Conservation (phyloP, 441 rosid genomes). For the Mallotus japonicus region DNA sequence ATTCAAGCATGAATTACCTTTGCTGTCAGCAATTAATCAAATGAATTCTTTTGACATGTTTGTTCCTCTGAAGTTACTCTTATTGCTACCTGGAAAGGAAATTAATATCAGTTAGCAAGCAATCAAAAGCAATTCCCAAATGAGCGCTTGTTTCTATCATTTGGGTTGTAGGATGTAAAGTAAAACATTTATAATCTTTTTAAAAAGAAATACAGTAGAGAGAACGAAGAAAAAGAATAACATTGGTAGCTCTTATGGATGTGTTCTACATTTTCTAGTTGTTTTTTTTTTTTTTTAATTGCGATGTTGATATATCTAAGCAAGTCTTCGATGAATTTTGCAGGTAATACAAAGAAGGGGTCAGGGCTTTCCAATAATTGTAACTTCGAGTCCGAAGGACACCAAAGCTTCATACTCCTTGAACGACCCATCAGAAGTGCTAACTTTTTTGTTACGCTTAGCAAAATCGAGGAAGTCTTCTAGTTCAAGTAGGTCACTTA, state of each 20-base stretch:
- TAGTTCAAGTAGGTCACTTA: conserved; percentile 32
- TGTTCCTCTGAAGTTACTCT: too few relatives aligned
- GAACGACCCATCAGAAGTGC: conserved; percentile 49
- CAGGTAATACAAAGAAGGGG: conserved; percentile 47
- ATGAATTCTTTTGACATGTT: too few relatives aligned
- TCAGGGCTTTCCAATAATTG: conserved; percentile 53
- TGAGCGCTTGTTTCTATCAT: too few relatives aligned
- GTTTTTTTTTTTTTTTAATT: too few relatives aligned
- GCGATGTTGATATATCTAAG: too few relatives aligned
- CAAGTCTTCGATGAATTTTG: not conserved
- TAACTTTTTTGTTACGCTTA: conserved; percentile 37
- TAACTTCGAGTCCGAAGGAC: conserved; percentile 49
- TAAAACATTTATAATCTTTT: too few relatives aligned
- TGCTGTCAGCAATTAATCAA: too few relatives aligned
- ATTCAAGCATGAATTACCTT: too few relatives aligned
- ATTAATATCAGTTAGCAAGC: too few relatives aligned
- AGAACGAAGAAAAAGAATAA: not conserved
- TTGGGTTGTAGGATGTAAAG: too few relatives aligned
- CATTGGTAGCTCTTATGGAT: not conserved
- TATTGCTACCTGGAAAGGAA: too few relatives aligned
- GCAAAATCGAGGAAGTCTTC: conserved; percentile 54
- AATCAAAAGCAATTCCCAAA: too few relatives aligned
- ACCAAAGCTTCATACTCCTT: conserved; percentile 54
- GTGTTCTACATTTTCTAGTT: not conserved
- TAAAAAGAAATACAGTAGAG: not conserved